These are phyloP conservation scores for Fraxinus cuspidata DNA, from an alignment of 257 asterid genomes.

Conservation along the genomic window DNA sequence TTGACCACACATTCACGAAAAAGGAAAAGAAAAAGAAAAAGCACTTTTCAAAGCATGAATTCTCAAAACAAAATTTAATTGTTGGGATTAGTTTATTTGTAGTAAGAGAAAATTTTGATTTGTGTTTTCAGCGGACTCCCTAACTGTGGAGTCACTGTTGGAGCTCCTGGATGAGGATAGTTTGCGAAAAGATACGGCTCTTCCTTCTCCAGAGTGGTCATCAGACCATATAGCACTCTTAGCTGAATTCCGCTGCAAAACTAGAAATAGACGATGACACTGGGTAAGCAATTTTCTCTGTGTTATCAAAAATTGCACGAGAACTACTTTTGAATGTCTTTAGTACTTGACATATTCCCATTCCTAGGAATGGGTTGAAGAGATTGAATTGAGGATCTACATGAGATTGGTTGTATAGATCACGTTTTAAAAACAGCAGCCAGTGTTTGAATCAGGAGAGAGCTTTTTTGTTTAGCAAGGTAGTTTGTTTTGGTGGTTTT, in stretches of 20 bases:
- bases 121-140: constrained; percentile 69
- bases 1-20: no score
- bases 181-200: constrained; percentile 92
- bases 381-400: neutral
- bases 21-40: no score
- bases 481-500: neutral
- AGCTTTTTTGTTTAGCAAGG: neutral
- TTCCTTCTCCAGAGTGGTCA: constrained; percentile 99
- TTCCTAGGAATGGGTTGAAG: no score
- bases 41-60: neutral
- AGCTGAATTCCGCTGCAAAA: constrained; percentile 93
- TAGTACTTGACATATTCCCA: neutral
- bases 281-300: constrained; percentile 34
- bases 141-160: constrained; percentile 85
- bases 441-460: neutral
- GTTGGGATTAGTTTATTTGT: neutral
- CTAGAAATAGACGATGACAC: constrained; percentile 69
- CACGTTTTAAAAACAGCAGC: neutral
- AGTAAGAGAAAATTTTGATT: neutral
- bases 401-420: neutral
- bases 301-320: constrained; percentile 9
- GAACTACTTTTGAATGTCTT: neutral
- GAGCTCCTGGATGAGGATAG: constrained; percentile 97
- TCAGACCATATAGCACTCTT: constrained; percentile 96
- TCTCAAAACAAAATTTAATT: no score